phyloP scores from a whole-genome alignment of 106 monocot species.

The Narthecium ossifragum region DNA sequence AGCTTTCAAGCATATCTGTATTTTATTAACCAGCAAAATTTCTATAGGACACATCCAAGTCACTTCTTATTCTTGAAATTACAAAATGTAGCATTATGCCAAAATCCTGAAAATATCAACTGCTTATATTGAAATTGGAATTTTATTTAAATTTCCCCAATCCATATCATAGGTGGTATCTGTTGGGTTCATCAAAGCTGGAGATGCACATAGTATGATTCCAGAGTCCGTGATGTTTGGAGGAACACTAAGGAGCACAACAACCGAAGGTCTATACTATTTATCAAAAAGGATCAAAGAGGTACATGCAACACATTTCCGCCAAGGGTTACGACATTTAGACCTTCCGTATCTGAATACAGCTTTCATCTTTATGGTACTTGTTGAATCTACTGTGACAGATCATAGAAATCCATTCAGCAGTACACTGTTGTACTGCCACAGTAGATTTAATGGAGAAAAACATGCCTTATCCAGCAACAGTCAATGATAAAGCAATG shows the following conservation, averaged over 20 bases:
- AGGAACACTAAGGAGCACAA: constrained; percentile 44
- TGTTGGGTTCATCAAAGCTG: constrained; percentile 28
- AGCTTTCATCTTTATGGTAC: not conserved
- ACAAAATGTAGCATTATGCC: too few species aligned
- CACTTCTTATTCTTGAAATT: too few species aligned
- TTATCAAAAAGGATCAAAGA: constrained; percentile 32
- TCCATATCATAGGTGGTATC: constrained; percentile 55
- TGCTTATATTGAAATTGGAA: too few species aligned
- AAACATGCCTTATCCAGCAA: constrained; percentile 22
- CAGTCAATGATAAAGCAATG: constrained; percentile 18
- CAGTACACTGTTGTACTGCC: constrained; percentile 17
- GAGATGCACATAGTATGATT: constrained; percentile 34
- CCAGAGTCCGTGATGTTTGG: constrained; percentile 37
- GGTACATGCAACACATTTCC: constrained; percentile 9
- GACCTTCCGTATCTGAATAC: too few species aligned
- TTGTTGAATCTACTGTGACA: not conserved
- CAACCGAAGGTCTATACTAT: constrained; percentile 20
- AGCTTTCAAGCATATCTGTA: too few species aligned
- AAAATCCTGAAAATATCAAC: too few species aligned
- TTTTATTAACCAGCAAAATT: too few species aligned
- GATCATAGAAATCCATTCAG: constrained; percentile 19
- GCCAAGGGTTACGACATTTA: too few species aligned
- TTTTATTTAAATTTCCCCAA: too few species aligned
- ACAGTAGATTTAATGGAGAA: constrained; percentile 18
- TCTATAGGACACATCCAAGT: too few species aligned